Percentiles rank a stretch among this genome's conserved stretches.
Conservation (phyloP, 2,329 filamentous ascomycete species). For the Exophiala sp. region DNA sequence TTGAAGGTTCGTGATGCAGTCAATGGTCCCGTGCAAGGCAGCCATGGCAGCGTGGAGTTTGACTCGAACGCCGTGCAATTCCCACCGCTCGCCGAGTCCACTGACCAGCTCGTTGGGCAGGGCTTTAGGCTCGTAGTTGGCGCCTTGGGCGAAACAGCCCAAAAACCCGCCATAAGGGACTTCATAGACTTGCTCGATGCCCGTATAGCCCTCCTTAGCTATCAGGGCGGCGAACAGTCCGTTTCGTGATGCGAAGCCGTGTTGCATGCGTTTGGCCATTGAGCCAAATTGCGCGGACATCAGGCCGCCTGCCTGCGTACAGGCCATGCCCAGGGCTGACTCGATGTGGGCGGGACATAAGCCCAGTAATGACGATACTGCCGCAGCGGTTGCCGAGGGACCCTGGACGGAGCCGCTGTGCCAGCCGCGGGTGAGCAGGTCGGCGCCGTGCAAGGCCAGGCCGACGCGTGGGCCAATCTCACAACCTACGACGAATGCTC, state of each 20-base stretch:
- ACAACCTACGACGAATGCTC: slow-evolving; percentile 39
- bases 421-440: slow-evolving; percentile 42
- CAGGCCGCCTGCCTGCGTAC: slow-evolving; percentile 39
- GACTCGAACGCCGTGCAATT: slow-evolving; percentile 35
- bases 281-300: slow-evolving; percentile 45
- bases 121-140: slow-evolving; percentile 31
- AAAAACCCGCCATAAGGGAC: slow-evolving; percentile 44
- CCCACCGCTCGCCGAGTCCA: slow-evolving; percentile 38
- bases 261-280: slow-evolving; percentile 47
- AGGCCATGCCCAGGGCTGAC: slow-evolving; percentile 40
- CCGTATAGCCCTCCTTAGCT: slow-evolving; percentile 38
- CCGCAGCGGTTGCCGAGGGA: slow-evolving; percentile 36
- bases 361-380: slow-evolving; percentile 33
- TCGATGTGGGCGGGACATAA: slow-evolving; percentile 33
- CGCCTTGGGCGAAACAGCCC: slow-evolving; percentile 36
- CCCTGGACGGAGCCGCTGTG: slow-evolving; percentile 42
- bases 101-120: slow-evolving; percentile 30
- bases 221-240: slow-evolving; percentile 42
- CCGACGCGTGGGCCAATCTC: slow-evolving; percentile 41
- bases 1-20: slow-evolving; percentile 36
- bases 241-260: slow-evolving; percentile 45
- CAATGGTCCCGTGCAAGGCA: slow-evolving; percentile 36
- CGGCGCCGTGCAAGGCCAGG: slow-evolving; percentile 36
- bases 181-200: slow-evolving; percentile 44
- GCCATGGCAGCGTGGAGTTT: slow-evolving; percentile 41